Percentiles rank a stretch among this genome's conserved stretches.
phyloP scores from a whole-genome alignment of 176 grass and related monocot genomes.

The Oryza rufipogon region DNA sequence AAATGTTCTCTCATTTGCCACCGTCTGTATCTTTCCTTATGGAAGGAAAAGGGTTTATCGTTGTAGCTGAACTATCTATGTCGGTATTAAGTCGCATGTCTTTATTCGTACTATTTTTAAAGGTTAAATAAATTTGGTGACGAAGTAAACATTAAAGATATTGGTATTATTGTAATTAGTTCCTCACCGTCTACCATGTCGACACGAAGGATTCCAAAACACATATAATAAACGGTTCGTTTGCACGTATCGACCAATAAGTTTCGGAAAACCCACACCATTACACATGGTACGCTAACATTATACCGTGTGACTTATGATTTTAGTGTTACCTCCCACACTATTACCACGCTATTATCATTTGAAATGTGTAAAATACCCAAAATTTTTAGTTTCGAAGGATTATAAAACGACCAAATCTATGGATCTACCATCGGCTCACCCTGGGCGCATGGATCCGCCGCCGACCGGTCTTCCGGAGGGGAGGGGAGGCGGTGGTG shows the following conservation, averaged over 20 bases:
- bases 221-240: neutral
- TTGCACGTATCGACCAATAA: too few relatives aligned
- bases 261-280: too few relatives aligned
- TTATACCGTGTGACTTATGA: too few relatives aligned
- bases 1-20: too few relatives aligned
- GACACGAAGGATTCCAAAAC: fast-evolving
- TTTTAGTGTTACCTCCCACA: fast-evolving
- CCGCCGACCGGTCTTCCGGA: too few relatives aligned
- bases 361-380: neutral
- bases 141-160: fast-evolving
- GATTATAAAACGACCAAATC: neutral
- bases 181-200: fast-evolving
- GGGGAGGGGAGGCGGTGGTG: too few relatives aligned
- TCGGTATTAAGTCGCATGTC: too few relatives aligned
- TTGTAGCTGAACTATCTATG: fast-evolving
- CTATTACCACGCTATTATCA: neutral
- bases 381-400: neutral
- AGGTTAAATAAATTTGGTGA: too few relatives aligned
- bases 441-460: too few relatives aligned
- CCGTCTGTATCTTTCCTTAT: neutral
- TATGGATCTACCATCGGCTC: too few relatives aligned
- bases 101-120: neutral
- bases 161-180: too few relatives aligned
- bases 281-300: fast-evolving
- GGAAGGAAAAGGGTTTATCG: fast-evolving